Base-by-base conservation (phyloP, 73 alveolate species). In the Durusdinium trenchii region DNA sequence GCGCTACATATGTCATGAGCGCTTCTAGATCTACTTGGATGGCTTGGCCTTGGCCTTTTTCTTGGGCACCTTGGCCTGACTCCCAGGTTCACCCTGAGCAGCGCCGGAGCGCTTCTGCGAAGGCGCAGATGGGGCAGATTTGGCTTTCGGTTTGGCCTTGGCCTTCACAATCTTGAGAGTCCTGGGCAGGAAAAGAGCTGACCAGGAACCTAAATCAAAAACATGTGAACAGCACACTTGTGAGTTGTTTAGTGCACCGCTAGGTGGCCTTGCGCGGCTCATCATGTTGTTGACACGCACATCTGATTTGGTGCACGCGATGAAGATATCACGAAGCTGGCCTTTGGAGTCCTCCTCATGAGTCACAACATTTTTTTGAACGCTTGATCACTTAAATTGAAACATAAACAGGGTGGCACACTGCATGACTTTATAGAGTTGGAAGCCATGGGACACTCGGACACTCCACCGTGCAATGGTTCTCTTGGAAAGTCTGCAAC, bases 201-300 rank as follows among this genome's bases (percentile, higher is more conserved):
- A 20, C 46, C 50, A 6, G 6, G 38, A 42, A 73, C 32, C 18
- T 6, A 73, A 35, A 18, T 36, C 40, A 73, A 3, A 12, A 6
- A 73, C 48, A 73, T 73, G 84, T n/a, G n/a, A n/a, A n/a, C n/a
- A n/a, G n/a, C n/a, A n/a, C n/a, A n/a, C n/a, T n/a, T n/a, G n/a
- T n/a, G n/a, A n/a, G n/a, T n/a, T n/a, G n/a, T n/a, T n/a, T n/a
- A n/a, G n/a, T n/a, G n/a, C n/a, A n/a, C n/a, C n/a, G n/a, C n/a
- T 20, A 9, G 16, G 20, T 78, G n/a, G 87, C 87, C 87, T 78
- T 36, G 62, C 87, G 9, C 87, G 87, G 61, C 62, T 23, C 62
- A 78, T 7, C 54, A 78, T 42, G 87, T 78, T 78, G 40, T 78
- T 78, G 62, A 43, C 61, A 7, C 62, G 62, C 43, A 78, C 87